Evolutionary conservation across 352 stramenopile genomes (phyloP), one percentile per base, ranked within the genome.

Genomic region (Phytophthora lateralis): DNA sequence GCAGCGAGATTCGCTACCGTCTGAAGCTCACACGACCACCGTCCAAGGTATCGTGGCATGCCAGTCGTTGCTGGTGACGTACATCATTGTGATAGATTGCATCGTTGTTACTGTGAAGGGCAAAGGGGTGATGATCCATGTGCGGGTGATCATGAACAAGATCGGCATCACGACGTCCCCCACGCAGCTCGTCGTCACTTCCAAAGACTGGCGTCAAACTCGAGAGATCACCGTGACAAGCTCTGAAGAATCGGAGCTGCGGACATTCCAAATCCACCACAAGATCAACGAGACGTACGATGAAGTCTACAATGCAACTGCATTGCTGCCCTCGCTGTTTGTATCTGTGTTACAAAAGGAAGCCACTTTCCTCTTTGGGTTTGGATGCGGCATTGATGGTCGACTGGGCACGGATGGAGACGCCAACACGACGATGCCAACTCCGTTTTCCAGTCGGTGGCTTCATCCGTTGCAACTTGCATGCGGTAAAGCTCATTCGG

Each of bases 241-340:
- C 32, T 78, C 80, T 1, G 26, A 56, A 3, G 71, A 88, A n/a
- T 75, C 76, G 3, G 76, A 90, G 32, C 55, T 89, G 18, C 72
- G 73, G 6, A 89, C 78, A 11, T 80, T 89, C 43, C 78, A 88
- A 67, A 89, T 92, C 64, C 73, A 89, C 47, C 82, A 90, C 75
- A 89, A 84, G 59, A 82, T 88, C 27, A 44, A 82, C 58, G 72
- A 85, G 29, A 78, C 63, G 11, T 77, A 80, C 66, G 66, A 85
- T 43, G 69, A 84, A 26, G 48, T 82, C 0, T 89, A 75, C 67
- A 78, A 74, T 43, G 50, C 68, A 3, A 74, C 49, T 15, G 75
- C 76, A 3, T 60, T 77, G 45, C 63, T 90, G 18, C 80, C 80
- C 26, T 90, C 80, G 0, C 68, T 90, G 8, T 90, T 88, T 42